Evolutionary conservation across 2,329 filamentous ascomycete genomes (phyloP).

Genomic region (Fusarium abutilonis): DNA sequence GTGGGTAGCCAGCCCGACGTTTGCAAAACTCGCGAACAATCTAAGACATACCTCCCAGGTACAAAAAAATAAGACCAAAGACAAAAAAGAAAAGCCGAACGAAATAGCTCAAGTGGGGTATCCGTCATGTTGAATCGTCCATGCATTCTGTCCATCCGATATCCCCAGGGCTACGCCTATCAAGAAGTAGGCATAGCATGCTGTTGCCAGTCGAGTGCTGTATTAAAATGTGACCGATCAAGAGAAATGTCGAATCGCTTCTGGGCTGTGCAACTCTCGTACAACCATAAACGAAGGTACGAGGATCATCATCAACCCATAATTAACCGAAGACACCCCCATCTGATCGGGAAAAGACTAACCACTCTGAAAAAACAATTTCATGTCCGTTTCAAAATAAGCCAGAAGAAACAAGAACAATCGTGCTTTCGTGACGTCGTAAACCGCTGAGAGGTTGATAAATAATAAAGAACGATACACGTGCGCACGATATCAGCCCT

Average conservation of each 20-base stretch:
- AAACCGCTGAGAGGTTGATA: constrained; percentile 47
- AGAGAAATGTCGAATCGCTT: not conserved
- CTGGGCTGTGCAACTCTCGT: constrained; percentile 2
- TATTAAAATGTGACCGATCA: constrained; percentile 47
- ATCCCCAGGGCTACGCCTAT: constrained; percentile 44
- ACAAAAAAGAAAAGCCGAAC: constrained; percentile 38
- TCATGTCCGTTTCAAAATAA: constrained; percentile 14
- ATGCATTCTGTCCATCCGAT: constrained; percentile 56
- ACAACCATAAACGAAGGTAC: constrained; percentile 31
- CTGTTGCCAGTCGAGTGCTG: constrained; percentile 55
- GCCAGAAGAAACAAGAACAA: constrained; percentile 38
- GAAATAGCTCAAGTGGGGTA: constrained; percentile 50
- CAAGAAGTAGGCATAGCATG: constrained; percentile 42
- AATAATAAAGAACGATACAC: constrained; percentile 41
- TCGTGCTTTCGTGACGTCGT: constrained; percentile 52
- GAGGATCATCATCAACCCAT: constrained; percentile 24
- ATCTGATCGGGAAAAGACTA: constrained; percentile 17
- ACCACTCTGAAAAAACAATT: constrained; percentile 6
- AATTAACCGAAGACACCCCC: constrained; percentile 23
- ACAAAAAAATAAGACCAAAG: constrained; percentile 34
- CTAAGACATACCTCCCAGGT: constrained; percentile 35
- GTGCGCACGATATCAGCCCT: constrained; percentile 49
- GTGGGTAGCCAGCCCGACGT: constrained; percentile 44
- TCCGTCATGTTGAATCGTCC: constrained; percentile 58
- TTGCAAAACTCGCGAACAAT: constrained; percentile 20